A percentile compares a stretch with the other conserved stretches of the same genome.
Conservation (phyloP, 257 asterid genomes). For the Parsonsia alboflavescens region DNA sequence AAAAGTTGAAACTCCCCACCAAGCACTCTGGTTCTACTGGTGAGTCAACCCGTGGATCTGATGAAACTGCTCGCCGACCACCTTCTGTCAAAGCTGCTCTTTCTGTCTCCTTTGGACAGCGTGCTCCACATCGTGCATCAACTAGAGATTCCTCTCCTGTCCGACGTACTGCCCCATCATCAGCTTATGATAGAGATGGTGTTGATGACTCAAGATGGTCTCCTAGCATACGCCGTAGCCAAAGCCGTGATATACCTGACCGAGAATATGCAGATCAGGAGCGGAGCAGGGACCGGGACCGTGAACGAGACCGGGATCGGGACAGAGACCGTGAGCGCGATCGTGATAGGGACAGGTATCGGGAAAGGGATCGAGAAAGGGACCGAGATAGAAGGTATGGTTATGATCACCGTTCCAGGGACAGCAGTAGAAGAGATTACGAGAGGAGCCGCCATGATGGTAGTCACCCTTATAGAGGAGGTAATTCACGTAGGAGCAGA, state of each 20-base stretch:
- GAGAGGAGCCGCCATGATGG: constrained; percentile 51
- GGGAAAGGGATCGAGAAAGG: constrained; percentile 31
- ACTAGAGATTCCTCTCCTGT: constrained; percentile 97
- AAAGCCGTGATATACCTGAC: constrained; percentile 67
- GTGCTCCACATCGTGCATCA: constrained; percentile 98
- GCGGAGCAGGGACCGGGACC: constrained; percentile 30
- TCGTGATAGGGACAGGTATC: constrained; percentile 19
- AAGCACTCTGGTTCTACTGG: constrained; percentile 86
- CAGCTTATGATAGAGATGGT: constrained; percentile 40
- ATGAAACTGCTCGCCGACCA: constrained; percentile 91
- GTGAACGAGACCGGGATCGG: constrained; percentile 22
- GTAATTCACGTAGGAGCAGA: constrained; percentile 53
- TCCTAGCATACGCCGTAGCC: constrained; percentile 55
- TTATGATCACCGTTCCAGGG: constrained; percentile 46
- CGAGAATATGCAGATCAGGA: constrained; percentile 48
- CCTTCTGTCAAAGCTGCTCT: constrained; percentile 98
- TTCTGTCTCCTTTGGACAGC: constrained; percentile 97
- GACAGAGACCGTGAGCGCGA: constrained; percentile 20
- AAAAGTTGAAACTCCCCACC: constrained; percentile 78
- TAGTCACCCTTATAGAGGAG: constrained; percentile 31
- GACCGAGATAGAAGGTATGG: constrained; percentile 34
- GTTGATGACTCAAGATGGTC: constrained; percentile 50
- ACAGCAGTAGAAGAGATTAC: constrained; percentile 54
- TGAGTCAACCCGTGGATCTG: constrained; percentile 84
- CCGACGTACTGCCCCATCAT: constrained; percentile 63